These are phyloP conservation scores for Simplicillium aogashimaense DNA, from an alignment of 2,329 filamentous ascomycete species.

Conservation along the genomic window DNA sequence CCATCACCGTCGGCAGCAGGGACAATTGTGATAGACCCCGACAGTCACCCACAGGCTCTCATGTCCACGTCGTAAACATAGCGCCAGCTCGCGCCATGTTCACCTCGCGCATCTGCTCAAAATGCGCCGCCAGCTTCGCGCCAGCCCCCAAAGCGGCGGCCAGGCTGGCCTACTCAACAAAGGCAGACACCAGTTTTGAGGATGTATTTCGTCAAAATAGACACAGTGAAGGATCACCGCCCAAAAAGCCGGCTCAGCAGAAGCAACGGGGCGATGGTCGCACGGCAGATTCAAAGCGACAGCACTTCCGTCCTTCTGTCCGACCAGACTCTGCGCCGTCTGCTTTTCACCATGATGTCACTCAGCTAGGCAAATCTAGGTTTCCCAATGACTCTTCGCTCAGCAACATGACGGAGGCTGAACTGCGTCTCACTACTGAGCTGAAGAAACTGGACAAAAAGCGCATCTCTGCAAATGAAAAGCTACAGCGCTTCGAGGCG, in stretches of 20 bases:
- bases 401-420: slow-evolving; percentile 14
- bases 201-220: no score
- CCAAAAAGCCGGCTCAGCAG: no score
- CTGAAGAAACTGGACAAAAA: slow-evolving; percentile 15
- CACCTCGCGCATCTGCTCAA: slow-evolving; percentile 23
- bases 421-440: slow-evolving; percentile 12
- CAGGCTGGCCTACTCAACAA: slow-evolving; percentile 2
- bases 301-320: no score
- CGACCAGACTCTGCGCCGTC: no score
- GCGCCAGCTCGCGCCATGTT: slow-evolving; percentile 17
- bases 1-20: not conserved
- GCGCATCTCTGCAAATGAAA: slow-evolving; percentile 6
- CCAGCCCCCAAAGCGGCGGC: slow-evolving; percentile 4
- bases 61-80: not conserved
- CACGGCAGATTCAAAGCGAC: no score
- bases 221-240: no score
- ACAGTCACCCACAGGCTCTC: not conserved
- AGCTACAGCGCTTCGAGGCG: slow-evolving; percentile 14
- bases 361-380: not conserved
- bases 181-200: not conserved
- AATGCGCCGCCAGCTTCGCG: slow-evolving; percentile 20
- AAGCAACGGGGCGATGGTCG: no score
- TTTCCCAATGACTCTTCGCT: slow-evolving; percentile 2
- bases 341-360: no score
- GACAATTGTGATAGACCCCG: not conserved